Evolutionary conservation across 106 monocot species (phyloP).

Genomic region (Vanilla planifolia): DNA sequence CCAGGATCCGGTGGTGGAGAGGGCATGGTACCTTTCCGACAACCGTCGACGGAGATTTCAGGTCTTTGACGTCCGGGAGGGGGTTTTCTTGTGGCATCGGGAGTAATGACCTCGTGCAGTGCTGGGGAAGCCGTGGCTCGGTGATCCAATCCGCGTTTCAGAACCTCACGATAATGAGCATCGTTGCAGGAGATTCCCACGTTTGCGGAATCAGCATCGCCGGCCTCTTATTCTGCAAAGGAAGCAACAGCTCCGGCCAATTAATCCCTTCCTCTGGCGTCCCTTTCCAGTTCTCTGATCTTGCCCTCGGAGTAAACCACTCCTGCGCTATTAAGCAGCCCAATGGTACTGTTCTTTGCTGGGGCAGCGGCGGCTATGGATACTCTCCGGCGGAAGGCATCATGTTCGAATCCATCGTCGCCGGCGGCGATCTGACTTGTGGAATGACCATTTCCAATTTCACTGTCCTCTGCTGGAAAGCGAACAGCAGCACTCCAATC

Average conservation of each 20-base stretch:
- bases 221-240: conserved; percentile 35
- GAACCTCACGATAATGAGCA: conserved; percentile 27
- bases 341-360: conserved; percentile 49
- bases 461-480: conserved; percentile 56
- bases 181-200: conserved; percentile 54
- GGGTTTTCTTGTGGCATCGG: conserved; percentile 59
- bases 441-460: conserved; percentile 39
- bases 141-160: conserved; percentile 20
- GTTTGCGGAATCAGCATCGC: conserved; percentile 37
- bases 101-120: conserved; percentile 23
- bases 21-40: conserved; percentile 16
- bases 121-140: conserved; percentile 35
- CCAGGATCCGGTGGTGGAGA: conserved; percentile 48
- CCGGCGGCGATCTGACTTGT: conserved; percentile 72
- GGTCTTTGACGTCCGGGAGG: conserved; percentile 57
- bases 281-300: conserved; percentile 28
- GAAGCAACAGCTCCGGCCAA: conserved; percentile 33
- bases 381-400: conserved; percentile 19
- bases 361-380: conserved; percentile 27
- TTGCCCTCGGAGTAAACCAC: conserved; percentile 54
- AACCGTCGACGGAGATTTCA: conserved; percentile 22
- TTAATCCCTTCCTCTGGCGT: conserved; percentile 1
- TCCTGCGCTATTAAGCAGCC: conserved; percentile 40
- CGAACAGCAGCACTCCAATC: conserved; percentile 9
- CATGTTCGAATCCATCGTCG: conserved; percentile 42